phyloP scores from a whole-genome alignment of 2,329 filamentous ascomycete genomes.

The Apiospora koreana region DNA sequence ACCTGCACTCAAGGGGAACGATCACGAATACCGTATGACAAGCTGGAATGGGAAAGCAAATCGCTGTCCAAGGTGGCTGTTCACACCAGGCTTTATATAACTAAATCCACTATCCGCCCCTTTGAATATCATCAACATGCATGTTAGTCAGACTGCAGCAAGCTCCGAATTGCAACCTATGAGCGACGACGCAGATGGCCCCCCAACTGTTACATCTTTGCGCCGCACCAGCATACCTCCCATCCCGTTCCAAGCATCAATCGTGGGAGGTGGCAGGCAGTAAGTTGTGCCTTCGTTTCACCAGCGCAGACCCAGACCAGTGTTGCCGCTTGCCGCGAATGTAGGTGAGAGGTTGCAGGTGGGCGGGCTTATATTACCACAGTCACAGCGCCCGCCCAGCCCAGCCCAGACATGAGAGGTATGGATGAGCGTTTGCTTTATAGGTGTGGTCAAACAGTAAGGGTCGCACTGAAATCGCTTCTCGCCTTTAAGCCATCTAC shows the following conservation, averaged over 20 bases:
- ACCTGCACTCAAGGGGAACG: no score
- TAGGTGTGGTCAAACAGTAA: no score
- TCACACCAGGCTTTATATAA: background rate
- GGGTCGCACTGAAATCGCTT: no score
- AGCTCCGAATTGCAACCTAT: background rate
- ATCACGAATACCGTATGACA: no score
- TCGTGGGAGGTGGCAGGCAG: background rate
- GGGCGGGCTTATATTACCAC: background rate
- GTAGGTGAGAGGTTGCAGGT: no score
- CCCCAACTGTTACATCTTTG: background rate
- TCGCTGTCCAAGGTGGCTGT: background rate
- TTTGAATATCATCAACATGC: background rate
- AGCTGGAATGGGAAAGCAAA: background rate
- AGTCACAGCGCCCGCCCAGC: no score
- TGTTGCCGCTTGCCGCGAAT: background rate
- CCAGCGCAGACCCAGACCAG: background rate
- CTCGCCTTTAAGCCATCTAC: no score
- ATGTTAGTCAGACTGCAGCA: background rate
- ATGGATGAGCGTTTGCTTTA: no score
- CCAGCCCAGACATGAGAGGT: no score
- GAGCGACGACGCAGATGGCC: background rate
- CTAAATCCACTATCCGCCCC: no score
- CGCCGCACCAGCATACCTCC: background rate
- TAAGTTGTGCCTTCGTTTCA: background rate
- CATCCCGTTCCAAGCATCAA: background rate